Evolutionary conservation across 331 rosid species (phyloP), one percentile per base, ranked within the genome.

Genomic region (Rhamnella rubrinervis): DNA sequence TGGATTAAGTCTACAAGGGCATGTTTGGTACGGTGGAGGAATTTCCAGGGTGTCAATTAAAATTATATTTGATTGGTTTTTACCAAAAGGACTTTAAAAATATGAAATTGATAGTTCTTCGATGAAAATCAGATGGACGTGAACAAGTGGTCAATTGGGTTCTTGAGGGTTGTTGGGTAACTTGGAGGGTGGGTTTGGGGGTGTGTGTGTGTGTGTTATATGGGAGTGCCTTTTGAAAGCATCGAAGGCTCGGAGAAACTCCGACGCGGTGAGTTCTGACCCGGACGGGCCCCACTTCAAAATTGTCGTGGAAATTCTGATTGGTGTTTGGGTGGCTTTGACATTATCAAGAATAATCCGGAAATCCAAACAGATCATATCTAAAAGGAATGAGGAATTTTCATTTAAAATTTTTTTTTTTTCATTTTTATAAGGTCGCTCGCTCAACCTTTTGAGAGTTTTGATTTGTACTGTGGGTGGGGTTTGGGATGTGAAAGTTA

Each of bases 301-400:
- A 37, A 31, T 50, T n/a, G n/a, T 7, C 60, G 49, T 16, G 15
- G 59, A 62, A 31, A 19, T 41, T 68, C 46, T 53, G 38, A 75
- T 75, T 67, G 65, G 59, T 53, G 25, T 5, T 3, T 68, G 65
- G 20, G 16, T 66, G 72, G 62, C 61, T 49, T 49, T 58, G 77
- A 59, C 77, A 41, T 65, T 58, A 31, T 73, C 66, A 3, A 59
- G 40, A 61, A 64, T n/a, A 63, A 63, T 72, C 76, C 70, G 47
- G 14, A 9, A 62, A 72, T 23, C 18, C 66, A 44, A 11, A 44
- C 14, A 13, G 17, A 52, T n/a, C 15, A 12, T 10, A 26, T 35
- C 20, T 40, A 7, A 38, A 59, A 25, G 46, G 5, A 20, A 44
- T 9, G 13, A 44, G 49, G 49, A 44, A 25, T 57, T 12, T 57